Conservation (phyloP, 306 rosid genomes). For the Gastrolobium bilobum region DNA sequence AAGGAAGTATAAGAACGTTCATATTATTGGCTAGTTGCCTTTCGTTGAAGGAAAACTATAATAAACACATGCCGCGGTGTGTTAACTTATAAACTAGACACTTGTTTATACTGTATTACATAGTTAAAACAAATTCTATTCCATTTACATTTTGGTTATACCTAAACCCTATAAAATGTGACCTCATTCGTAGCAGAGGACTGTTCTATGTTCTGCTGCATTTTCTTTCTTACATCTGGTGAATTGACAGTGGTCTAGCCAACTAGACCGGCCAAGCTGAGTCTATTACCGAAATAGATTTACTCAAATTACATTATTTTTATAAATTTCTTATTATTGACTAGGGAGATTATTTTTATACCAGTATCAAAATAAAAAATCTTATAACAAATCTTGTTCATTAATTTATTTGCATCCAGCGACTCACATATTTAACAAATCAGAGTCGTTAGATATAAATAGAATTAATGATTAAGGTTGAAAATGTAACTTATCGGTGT, state of each 20-base stretch:
- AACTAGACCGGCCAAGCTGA: conserved; percentile 46
- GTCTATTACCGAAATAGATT: background rate
- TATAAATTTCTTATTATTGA: background rate
- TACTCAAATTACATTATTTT: background rate
- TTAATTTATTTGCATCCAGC: too few relatives aligned
- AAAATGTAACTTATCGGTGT: too few relatives aligned
- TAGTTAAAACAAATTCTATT: conserved; percentile 41
- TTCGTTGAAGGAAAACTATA: conserved; percentile 57
- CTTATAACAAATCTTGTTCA: too few relatives aligned
- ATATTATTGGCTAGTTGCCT: conserved; percentile 50
- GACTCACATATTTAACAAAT: too few relatives aligned
- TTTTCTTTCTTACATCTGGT: conserved; percentile 20
- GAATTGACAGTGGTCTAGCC: conserved; percentile 36
- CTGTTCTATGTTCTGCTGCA: conserved; percentile 33
- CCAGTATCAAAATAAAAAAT: too few relatives aligned
- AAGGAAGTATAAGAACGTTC: conserved; percentile 14
- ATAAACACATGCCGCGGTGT: conserved; percentile 38
- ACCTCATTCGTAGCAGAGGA: conserved; percentile 25
- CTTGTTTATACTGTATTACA: background rate
- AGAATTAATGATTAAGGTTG: too few relatives aligned
- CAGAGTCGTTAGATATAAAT: too few relatives aligned
- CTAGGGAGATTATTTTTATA: too few relatives aligned
- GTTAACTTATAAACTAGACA: background rate
- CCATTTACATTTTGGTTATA: conserved; percentile 35
- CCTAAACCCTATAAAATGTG: conserved; percentile 48